Conservation (phyloP, 257 asterid genomes). For the Solanum pinnatisectum region DNA sequence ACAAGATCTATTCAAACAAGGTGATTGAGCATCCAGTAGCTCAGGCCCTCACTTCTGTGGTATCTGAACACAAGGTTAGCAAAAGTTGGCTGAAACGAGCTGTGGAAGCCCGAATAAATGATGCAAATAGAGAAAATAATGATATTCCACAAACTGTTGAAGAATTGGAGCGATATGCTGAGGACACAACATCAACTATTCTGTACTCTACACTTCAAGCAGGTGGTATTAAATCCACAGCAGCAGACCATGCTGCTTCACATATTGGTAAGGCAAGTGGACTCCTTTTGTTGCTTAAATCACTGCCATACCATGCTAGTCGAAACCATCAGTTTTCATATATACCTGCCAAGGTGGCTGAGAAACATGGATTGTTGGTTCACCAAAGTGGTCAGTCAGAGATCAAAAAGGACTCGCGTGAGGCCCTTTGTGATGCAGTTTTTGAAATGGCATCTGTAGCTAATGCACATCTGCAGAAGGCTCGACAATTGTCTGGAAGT, state of each 20-base stretch:
- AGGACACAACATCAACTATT: slow-evolving; percentile 76
- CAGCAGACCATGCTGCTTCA: slow-evolving; percentile 94
- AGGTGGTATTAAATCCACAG: slow-evolving; percentile 61
- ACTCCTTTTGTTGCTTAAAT: slow-evolving; percentile 64
- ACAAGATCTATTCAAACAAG: slow-evolving; percentile 64
- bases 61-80: slow-evolving; percentile 53
- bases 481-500: slow-evolving; percentile 55
- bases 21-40: slow-evolving; percentile 88
- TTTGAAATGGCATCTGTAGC: slow-evolving; percentile 94
- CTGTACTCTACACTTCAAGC: slow-evolving; percentile 82
- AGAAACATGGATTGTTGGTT: slow-evolving; percentile 54
- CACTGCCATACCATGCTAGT: slow-evolving; percentile 73
- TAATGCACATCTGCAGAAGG: slow-evolving; percentile 67
- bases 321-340: slow-evolving; percentile 47
- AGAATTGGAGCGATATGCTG: slow-evolving; percentile 74
- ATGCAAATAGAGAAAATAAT: slow-evolving; percentile 57
- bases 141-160: slow-evolving; percentile 49
- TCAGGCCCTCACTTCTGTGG: slow-evolving; percentile 56
- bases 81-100: slow-evolving; percentile 82
- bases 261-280: slow-evolving; percentile 97
- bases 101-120: slow-evolving; percentile 74
- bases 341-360: slow-evolving; percentile 68
- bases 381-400: slow-evolving; percentile 39
- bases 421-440: slow-evolving; percentile 53
- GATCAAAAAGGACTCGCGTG: slow-evolving; percentile 49